phyloP scores from a whole-genome alignment of 2,329 filamentous ascomycete species.

The Pestalotiopsis sp. region DNA sequence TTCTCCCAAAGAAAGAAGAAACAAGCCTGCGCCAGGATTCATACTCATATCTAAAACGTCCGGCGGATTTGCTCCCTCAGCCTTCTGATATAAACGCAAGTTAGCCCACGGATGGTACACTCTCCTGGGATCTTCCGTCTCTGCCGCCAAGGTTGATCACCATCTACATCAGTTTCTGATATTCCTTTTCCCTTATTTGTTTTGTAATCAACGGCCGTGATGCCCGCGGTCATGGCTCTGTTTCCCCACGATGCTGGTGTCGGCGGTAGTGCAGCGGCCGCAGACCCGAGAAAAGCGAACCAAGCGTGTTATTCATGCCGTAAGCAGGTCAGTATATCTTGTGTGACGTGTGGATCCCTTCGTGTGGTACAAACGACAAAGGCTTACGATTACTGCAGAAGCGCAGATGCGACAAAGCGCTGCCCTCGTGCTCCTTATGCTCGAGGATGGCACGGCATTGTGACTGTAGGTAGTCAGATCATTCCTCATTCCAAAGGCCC shows the following conservation, averaged over 20 bases:
- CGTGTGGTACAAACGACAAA: neutral
- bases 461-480: slow-evolving; percentile 34
- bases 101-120: neutral
- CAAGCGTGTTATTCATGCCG: slow-evolving; percentile 47
- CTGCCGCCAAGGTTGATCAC: neutral
- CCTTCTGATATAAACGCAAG: neutral
- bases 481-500: neutral
- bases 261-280: slow-evolving; percentile 14
- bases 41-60: neutral
- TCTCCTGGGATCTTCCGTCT: neutral
- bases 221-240: slow-evolving; percentile 8
- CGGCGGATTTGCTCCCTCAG: neutral
- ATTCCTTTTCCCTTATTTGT: neutral
- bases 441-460: slow-evolving; percentile 41
- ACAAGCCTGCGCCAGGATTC: neutral
- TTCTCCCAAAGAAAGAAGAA: neutral
- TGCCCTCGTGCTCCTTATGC: slow-evolving; percentile 52
- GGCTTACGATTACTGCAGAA: slow-evolving; percentile 41
- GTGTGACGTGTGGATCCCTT: neutral
- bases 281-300: slow-evolving; percentile 28
- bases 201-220: neutral
- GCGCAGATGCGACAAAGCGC: slow-evolving; percentile 52
- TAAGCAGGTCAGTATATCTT: slow-evolving; percentile 18
- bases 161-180: neutral
- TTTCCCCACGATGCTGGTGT: slow-evolving; percentile 19